Conservation (phyloP, 345 rosid species). For the Anacardium occidentale region DNA sequence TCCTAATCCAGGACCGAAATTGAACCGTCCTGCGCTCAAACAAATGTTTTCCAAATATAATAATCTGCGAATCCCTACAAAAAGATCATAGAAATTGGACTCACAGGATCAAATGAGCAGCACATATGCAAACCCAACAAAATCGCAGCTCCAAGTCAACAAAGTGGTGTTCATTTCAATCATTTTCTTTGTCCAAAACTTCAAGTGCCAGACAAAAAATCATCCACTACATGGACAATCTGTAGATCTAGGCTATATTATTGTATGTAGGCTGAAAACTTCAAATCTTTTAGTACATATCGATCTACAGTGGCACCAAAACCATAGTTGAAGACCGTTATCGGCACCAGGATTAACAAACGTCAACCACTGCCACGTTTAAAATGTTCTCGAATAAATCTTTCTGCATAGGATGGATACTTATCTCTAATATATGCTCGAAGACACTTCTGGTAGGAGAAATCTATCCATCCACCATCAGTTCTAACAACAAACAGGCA, state of each 20-base stretch:
- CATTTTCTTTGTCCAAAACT: conserved; percentile 34
- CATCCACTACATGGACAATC: conserved; percentile 36
- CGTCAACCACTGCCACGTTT: conserved; percentile 56
- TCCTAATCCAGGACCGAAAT: neutral
- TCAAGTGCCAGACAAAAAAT: conserved; percentile 29
- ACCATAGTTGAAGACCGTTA: conserved; percentile 5
- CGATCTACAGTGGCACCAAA: conserved; percentile 14
- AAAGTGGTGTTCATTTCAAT: conserved; percentile 35
- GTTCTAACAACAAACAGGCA: conserved; percentile 91
- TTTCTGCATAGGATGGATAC: conserved; percentile 73
- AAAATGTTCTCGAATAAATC: conserved; percentile 72
- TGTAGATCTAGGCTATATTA: conserved; percentile 19
- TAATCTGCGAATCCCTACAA: neutral
- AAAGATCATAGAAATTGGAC: neutral
- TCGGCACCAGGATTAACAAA: conserved; percentile 7
- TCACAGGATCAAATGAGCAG: neutral
- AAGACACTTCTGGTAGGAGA: conserved; percentile 91
- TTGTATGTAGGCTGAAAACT: neutral
- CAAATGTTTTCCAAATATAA: neutral
- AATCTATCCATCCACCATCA: conserved; percentile 93
- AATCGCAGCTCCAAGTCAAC: conserved; percentile 35
- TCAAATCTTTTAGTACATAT: neutral
- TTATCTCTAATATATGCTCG: conserved; percentile 66
- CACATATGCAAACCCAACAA: conserved; percentile 16
- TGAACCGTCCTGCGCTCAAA: neutral